Evolutionary conservation across 495 filamentous ascomycete genomes (phyloP).

Genomic region (Penicillium antarcticum): DNA sequence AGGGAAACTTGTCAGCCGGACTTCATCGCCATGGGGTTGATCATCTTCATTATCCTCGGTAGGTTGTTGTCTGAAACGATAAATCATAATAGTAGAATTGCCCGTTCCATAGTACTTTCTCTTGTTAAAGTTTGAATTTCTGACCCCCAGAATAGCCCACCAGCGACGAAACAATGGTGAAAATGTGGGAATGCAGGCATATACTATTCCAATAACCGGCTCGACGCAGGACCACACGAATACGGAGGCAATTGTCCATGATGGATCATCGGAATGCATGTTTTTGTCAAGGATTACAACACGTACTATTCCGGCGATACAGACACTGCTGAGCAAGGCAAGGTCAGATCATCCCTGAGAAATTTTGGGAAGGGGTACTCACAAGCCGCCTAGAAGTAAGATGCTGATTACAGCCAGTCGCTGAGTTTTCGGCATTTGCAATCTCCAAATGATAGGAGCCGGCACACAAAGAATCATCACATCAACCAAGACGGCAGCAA

Average conservation of each 20-base stretch:
- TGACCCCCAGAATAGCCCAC: neutral
- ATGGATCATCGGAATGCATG: constrained; percentile 11
- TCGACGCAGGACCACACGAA: constrained; percentile 47
- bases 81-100: neutral
- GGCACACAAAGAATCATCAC: constrained; percentile 39
- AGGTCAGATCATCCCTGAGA: neutral
- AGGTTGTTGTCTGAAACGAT: neutral
- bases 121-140: neutral
- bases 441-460: constrained; percentile 30
- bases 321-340: constrained; percentile 6
- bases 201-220: constrained; percentile 40
- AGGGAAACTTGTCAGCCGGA: constrained; percentile 3
- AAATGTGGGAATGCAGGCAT: constrained; percentile 37
- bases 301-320: constrained; percentile 20
- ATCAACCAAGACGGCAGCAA: constrained; percentile 31
- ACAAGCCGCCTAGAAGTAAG: constrained; percentile 39
- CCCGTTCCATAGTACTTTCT: neutral
- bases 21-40: neutral
- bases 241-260: constrained; percentile 30
- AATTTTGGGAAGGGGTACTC: constrained; percentile 3
- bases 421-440: constrained; percentile 33
- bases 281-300: constrained; percentile 12
- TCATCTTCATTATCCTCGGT: neutral
- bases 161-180: constrained; percentile 18
- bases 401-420: constrained; percentile 35